Conservation (phyloP, 176 grass and related monocot species). For the sorghum (Sorghum bicolor) region Sorghum_bicolor_NCBIv3 NC_012876.2:63800501-63801000, state of each 20-base stretch:
- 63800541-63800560: background rate
- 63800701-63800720: background rate
- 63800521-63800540: background rate
- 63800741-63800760: no score
- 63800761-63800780: constrained; percentile 23
- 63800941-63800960: no score
- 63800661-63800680: background rate
- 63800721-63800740: background rate
- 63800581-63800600: background rate
- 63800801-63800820: constrained; percentile 62
- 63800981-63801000: no score
- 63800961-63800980: no score
- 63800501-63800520: background rate
- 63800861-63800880: background rate
- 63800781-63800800: constrained; percentile 49
- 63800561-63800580: background rate
- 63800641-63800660: background rate
- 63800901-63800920: no score
- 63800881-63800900: no score
- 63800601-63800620: background rate
- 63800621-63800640: background rate
- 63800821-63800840: constrained; percentile 36
- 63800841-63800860: constrained; percentile 29
- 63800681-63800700: background rate
- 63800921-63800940: no score